These are phyloP conservation scores for Aegilops umbellulata DNA, from an alignment of 176 grass and related monocot species.

Conservation along the genomic window DNA sequence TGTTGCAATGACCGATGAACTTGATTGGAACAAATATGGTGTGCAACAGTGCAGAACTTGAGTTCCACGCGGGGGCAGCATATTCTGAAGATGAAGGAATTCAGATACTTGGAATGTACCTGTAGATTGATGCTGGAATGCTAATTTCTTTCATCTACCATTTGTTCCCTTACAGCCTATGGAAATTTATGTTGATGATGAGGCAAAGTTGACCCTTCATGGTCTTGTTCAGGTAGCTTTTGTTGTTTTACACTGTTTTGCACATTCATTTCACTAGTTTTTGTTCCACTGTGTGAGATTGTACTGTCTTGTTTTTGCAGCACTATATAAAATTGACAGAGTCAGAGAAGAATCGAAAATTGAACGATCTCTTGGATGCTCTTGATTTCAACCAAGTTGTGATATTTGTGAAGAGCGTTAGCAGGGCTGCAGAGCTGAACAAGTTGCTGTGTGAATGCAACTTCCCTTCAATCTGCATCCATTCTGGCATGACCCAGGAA, in stretches of 20 bases:
- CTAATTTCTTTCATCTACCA: slow-evolving; percentile 86
- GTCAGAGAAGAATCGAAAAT: slow-evolving; percentile 91
- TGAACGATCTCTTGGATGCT: slow-evolving; percentile 98
- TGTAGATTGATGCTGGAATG: slow-evolving; percentile 55
- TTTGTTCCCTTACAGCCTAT: slow-evolving; percentile 99
- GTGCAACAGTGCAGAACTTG: slow-evolving; percentile 30
- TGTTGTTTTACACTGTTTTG: neutral
- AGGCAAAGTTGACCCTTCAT: slow-evolving; percentile 97
- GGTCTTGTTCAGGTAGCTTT: slow-evolving; percentile 88
- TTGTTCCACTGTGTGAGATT: neutral
- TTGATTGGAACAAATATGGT: neutral
- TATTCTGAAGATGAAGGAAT: slow-evolving; percentile 21
- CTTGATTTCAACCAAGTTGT: slow-evolving; percentile 99
- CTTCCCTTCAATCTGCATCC: slow-evolving; percentile 95
- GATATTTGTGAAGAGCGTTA: slow-evolving; percentile 98
- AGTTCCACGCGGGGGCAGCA: slow-evolving; percentile 30
- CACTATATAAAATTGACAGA: slow-evolving; percentile 96
- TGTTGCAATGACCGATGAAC: slow-evolving; percentile 26
- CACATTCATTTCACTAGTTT: neutral
- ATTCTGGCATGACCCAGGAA: slow-evolving; percentile 98
- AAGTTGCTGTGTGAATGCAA: slow-evolving; percentile 97
- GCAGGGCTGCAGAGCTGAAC: slow-evolving; percentile 86
- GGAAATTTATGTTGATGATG: slow-evolving; percentile 99
- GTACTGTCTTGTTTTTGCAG: slow-evolving; percentile 17
- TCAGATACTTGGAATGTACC: slow-evolving; percentile 54